Conservation (phyloP, 305 asterid genomes). For the Striga hermonthica region DNA sequence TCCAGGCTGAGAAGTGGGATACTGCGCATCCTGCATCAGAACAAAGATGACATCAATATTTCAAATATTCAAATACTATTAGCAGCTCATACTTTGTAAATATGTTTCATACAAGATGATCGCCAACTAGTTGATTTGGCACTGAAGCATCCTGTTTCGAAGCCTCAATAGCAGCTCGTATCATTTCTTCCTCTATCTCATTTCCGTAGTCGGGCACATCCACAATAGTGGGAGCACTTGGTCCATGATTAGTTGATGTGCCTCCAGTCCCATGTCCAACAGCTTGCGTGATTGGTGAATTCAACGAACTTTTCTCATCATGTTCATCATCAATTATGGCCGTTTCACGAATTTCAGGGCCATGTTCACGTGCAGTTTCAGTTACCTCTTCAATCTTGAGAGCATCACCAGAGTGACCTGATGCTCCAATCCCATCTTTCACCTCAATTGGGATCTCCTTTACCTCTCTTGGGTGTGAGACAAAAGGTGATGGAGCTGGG, state of each 20-base stretch:
- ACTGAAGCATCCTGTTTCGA: slow-evolving; percentile 69
- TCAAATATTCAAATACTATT: slow-evolving; percentile 15
- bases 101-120: slow-evolving; percentile 38
- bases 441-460: slow-evolving; percentile 77
- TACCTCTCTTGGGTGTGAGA: slow-evolving; percentile 79
- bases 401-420: slow-evolving; percentile 46
- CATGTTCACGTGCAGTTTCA: slow-evolving; percentile 48
- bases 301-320: slow-evolving; percentile 35
- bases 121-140: slow-evolving; percentile 37
- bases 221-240: slow-evolving; percentile 54
- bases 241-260: slow-evolving; percentile 26
- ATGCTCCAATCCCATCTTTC: slow-evolving; percentile 55
- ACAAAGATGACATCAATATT: slow-evolving; percentile 13
- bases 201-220: slow-evolving; percentile 55
- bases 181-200: slow-evolving; percentile 92
- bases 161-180: slow-evolving; percentile 96
- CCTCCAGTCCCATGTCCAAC: slow-evolving; percentile 25
- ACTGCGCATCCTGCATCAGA: slow-evolving; percentile 43
- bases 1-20: slow-evolving; percentile 40
- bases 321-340: slow-evolving; percentile 59
- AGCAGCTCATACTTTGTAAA: slow-evolving; percentile 15
- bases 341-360: slow-evolving; percentile 56
- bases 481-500: slow-evolving; percentile 46
- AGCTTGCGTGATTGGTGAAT: slow-evolving; percentile 31
- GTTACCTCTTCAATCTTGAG: slow-evolving; percentile 65